These are phyloP conservation scores for Venturia asperata DNA, from an alignment of 2,329 filamentous ascomycete species.

Conservation along the genomic window DNA sequence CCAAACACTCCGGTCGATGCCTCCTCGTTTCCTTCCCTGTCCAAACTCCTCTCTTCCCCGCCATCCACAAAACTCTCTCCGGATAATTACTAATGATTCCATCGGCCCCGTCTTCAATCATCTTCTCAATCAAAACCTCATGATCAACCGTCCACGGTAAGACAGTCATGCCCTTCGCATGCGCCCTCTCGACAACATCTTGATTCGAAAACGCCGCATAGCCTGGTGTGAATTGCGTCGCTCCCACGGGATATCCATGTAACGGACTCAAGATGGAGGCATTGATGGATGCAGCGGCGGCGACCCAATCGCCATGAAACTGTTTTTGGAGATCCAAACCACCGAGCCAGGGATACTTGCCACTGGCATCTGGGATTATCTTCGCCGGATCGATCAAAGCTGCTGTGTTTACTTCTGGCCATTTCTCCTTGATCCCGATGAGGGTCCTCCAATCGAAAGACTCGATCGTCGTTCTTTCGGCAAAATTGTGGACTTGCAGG, in stretches of 20 bases:
- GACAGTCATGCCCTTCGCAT: conserved; percentile 24
- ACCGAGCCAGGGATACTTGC: conserved; percentile 25
- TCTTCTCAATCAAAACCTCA: conserved; percentile 24
- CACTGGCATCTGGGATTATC: conserved; percentile 20
- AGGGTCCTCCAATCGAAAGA: conserved; percentile 6
- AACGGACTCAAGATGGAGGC: conserved; percentile 22
- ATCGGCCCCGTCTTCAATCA: conserved; percentile 22
- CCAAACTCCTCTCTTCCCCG: conserved; percentile 12
- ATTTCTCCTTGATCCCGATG: neutral
- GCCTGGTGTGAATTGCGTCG: conserved; percentile 23
- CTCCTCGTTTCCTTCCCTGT: conserved; percentile 15
- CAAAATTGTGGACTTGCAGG: neutral
- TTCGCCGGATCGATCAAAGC: conserved; percentile 27
- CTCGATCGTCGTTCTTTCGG: neutral
- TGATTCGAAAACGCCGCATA: conserved; percentile 24
- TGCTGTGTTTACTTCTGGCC: conserved; percentile 23
- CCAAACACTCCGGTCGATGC: conserved; percentile 19
- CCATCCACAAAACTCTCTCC: conserved; percentile 22
- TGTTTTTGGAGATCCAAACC: conserved; percentile 24
- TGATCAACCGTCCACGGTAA: conserved; percentile 26
- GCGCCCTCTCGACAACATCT: conserved; percentile 24
- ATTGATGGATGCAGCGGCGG: conserved; percentile 24
- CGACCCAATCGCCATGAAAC: conserved; percentile 24
- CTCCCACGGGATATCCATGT: conserved; percentile 10
- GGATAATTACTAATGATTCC: conserved; percentile 26